Evolutionary conservation across 495 filamentous ascomycete genomes (phyloP).

Genomic region (Penicillium waksmanii): DNA sequence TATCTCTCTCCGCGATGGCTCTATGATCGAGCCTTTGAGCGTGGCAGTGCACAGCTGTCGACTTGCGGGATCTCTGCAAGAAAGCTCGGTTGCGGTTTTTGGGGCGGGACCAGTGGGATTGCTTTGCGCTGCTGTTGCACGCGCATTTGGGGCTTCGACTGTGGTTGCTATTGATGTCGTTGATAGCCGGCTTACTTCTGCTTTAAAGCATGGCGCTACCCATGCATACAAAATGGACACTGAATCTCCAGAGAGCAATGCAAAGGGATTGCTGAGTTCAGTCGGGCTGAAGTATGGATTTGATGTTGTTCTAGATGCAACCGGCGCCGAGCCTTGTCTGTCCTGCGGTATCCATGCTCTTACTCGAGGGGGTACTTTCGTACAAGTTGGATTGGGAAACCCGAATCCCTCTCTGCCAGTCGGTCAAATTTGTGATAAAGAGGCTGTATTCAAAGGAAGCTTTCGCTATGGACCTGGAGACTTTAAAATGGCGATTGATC

Average conservation of each 20-base stretch:
- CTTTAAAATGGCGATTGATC: constrained; percentile 72
- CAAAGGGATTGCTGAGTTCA: constrained; percentile 53
- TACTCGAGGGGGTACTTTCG: constrained; percentile 72
- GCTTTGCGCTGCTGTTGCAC: constrained; percentile 74
- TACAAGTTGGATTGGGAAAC: constrained; percentile 83
- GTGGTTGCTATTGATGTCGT: constrained; percentile 78
- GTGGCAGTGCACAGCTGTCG: constrained; percentile 78
- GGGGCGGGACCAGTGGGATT: constrained; percentile 82
- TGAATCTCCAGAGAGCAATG: constrained; percentile 59
- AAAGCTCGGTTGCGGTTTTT: constrained; percentile 75
- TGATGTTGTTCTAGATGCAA: constrained; percentile 78
- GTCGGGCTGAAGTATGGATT: constrained; percentile 54
- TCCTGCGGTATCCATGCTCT: constrained; percentile 70
- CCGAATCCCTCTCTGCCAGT: constrained; percentile 79
- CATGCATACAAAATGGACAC: constrained; percentile 55
- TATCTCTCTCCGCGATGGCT: constrained; percentile 75
- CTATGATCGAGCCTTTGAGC: constrained; percentile 76
- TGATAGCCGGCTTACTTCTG: constrained; percentile 67
- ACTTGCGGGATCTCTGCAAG: constrained; percentile 67
- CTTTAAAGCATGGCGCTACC: constrained; percentile 65
- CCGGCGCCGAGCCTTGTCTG: constrained; percentile 74
- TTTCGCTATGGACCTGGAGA: constrained; percentile 83
- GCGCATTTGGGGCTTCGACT: constrained; percentile 71
- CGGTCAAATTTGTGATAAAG: constrained; percentile 77
- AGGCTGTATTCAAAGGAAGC: constrained; percentile 75